phyloP scores from a whole-genome alignment of 2,329 filamentous ascomycete species.

The Fusarium dlaminii region DNA sequence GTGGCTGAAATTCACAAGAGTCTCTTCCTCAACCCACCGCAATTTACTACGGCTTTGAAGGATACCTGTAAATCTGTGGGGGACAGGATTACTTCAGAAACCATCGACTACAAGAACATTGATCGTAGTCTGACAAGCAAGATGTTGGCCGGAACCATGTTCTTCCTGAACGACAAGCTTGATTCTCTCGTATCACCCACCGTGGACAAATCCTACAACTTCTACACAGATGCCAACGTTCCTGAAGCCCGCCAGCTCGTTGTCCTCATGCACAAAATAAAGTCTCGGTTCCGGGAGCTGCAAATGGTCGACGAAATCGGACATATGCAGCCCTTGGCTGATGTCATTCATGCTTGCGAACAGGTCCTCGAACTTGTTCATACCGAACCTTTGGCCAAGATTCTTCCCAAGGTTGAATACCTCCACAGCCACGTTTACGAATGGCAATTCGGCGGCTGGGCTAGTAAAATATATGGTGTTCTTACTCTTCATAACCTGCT shows the following conservation, averaged over 20 bases:
- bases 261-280: slow-evolving; percentile 72
- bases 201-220: slow-evolving; percentile 72
- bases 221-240: slow-evolving; percentile 86
- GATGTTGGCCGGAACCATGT: slow-evolving; percentile 72
- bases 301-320: slow-evolving; percentile 71
- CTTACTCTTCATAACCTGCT: slow-evolving; percentile 77
- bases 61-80: slow-evolving; percentile 57
- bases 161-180: slow-evolving; percentile 71
- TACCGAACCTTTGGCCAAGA: slow-evolving; percentile 84
- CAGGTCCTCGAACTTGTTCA: slow-evolving; percentile 80
- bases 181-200: slow-evolving; percentile 52
- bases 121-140: slow-evolving; percentile 56
- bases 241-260: slow-evolving; percentile 79
- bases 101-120: slow-evolving; percentile 40
- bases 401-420: slow-evolving; percentile 87
- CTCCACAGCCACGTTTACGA: slow-evolving; percentile 87
- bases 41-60: slow-evolving; percentile 54
- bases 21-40: slow-evolving; percentile 58
- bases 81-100: slow-evolving; percentile 48
- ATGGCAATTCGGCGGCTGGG: slow-evolving; percentile 89
- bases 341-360: slow-evolving; percentile 80
- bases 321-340: slow-evolving; percentile 78
- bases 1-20: slow-evolving; percentile 69
- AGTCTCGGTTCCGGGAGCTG: slow-evolving; percentile 77
- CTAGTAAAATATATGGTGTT: slow-evolving; percentile 80